Evolutionary conservation across 192 early-diverging fungal genomes (phyloP), one percentile per base, ranked within the genome.

Genomic region (Coemansia sp.): DNA sequence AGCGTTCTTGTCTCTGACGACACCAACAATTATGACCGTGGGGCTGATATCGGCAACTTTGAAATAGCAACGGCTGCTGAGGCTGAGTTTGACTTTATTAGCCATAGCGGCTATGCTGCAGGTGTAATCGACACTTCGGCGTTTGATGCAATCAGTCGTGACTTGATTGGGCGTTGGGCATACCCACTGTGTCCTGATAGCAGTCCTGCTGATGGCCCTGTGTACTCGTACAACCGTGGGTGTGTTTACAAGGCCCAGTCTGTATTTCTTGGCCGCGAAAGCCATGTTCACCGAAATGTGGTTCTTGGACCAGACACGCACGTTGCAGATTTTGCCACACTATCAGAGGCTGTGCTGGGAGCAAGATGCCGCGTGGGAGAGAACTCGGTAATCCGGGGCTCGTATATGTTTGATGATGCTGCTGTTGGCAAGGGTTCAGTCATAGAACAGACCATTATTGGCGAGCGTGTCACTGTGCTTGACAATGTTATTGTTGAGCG

Each of bases 171-270:
- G 1, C 86, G 97, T 41, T 97, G 95, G 94, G 87, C 91, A n/a
- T 99, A 92, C 76, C 96, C 97, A 8, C 83, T 99, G 70, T 92
- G 93, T 5, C 94, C 95, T 0, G 97, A 99, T 62, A 94, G 86
- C 70, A 95, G 93, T 58, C 76, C 92, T 5, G 84, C 88, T 58
- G 81, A 80, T 10, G 90, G 85, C 1, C 85, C 89, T 50, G 72
- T 82, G 19, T 96, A 96, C 76, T 86, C 85, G 42, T 89, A 89
- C 78, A 71, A 85, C 40, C 88, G 91, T 46, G 92, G 92, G 16
- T 85, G 92, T 44, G 91, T 96, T 46, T 98, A 98, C 82, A 95
- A 93, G 77, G 91, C 91, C 49, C 68, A 83, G 54, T 79, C 86
- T 25, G 90, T 93, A n/a, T 78, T 87, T 5, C 75, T 96, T 67